Percentiles rank a stretch among this genome's conserved stretches.
phyloP scores from a whole-genome alignment of 75 land plant genomes.

The Selaginella tamariscina region DNA sequence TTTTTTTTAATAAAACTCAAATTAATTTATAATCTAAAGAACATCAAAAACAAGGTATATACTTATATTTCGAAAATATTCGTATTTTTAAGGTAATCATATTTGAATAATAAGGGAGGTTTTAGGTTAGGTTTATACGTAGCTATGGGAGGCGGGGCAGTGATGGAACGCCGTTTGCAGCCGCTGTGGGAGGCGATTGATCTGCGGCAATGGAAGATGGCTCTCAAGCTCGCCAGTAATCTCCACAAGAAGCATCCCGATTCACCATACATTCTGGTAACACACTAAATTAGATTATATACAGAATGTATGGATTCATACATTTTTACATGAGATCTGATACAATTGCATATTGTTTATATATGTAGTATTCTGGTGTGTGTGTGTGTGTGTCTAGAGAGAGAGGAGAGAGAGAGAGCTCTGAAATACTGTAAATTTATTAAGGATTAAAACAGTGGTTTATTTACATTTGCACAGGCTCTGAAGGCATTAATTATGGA shows the following conservation, averaged over 20 bases:
- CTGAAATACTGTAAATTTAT: neutral
- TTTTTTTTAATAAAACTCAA: no score
- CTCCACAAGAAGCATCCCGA: conserved; percentile 67
- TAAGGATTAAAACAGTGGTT: neutral
- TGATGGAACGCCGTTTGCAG: conserved; percentile 60
- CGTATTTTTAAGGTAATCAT: no score
- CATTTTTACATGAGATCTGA: neutral
- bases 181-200: conserved; percentile 99
- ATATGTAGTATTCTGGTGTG: neutral
- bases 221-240: conserved; percentile 57
- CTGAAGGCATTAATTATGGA: conserved; percentile 84
- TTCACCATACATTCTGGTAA: conserved; percentile 72
- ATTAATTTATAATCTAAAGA: no score
- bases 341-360: neutral
- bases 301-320: neutral
- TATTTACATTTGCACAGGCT: conserved; percentile 34
- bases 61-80: no score
- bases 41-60: no score
- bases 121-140: no score
- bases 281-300: no score
- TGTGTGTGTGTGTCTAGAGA: no score
- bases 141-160: neutral
- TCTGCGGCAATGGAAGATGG: conserved; percentile 80
- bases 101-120: no score
- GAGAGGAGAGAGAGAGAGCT: no score